A percentile compares a stretch with the other conserved stretches of the same genome.
These are phyloP conservation scores for Penicillium coprophilum DNA, from an alignment of 495 filamentous ascomycete genomes.

Conservation along the genomic window DNA sequence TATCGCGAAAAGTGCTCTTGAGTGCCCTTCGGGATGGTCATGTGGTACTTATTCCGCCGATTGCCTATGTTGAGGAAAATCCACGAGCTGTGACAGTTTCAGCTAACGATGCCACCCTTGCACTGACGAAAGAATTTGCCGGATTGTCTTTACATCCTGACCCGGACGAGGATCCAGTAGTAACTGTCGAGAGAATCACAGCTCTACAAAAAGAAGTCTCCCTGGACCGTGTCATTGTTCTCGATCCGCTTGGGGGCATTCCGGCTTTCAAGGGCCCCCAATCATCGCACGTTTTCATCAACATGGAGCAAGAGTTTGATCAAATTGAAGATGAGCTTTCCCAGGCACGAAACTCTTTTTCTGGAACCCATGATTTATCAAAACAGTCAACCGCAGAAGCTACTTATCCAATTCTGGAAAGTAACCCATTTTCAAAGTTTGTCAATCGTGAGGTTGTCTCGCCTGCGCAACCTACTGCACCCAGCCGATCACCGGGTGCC, in stretches of 20 bases:
- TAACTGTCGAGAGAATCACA: conserved; percentile 44
- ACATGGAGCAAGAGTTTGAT: conserved; percentile 86
- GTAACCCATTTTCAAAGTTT: conserved; percentile 51
- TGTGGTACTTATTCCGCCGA: conserved; percentile 72
- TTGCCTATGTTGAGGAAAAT: conserved; percentile 63
- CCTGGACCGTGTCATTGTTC: conserved; percentile 82
- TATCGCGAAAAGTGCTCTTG: conserved; percentile 60
- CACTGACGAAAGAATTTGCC: conserved; percentile 71
- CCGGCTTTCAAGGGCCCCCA: conserved; percentile 66
- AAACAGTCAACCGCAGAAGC: conserved; percentile 7
- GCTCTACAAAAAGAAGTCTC: conserved; percentile 55
- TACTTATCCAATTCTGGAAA: conserved; percentile 28
- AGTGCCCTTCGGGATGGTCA: conserved; percentile 70
- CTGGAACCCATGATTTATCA: conserved; percentile 4
- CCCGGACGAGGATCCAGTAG: conserved; percentile 47
- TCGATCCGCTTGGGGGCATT: conserved; percentile 87
- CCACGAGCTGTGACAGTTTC: conserved; percentile 55
- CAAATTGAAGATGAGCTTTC: conserved; percentile 62
- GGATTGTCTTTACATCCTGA: conserved; percentile 47
- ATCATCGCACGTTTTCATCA: conserved; percentile 85
- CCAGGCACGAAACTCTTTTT: conserved; percentile 20
- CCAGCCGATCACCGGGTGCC: conserved; percentile 7
- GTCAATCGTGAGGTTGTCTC: conserved; percentile 37
- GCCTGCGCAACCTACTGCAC: conserved; percentile 14
- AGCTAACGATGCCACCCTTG: conserved; percentile 67